These are phyloP conservation scores for Powellomyces hirtus DNA, from an alignment of 192 early-diverging fungal species.

Conservation along the genomic window DNA sequence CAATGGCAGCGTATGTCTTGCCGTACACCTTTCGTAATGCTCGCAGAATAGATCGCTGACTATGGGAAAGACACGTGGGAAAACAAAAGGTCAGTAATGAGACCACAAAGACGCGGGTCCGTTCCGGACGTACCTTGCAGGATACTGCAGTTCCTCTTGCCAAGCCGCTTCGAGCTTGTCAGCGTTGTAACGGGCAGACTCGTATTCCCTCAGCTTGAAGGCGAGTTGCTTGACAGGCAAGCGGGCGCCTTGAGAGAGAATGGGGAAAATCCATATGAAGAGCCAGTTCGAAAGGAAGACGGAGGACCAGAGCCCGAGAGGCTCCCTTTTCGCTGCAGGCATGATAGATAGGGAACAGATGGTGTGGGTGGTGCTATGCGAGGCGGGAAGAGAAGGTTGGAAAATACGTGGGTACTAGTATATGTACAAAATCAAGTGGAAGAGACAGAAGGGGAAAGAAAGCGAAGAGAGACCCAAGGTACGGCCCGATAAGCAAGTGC, in stretches of 20 bases:
- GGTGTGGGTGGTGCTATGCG: too few species aligned
- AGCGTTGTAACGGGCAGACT: slow-evolving; percentile 50
- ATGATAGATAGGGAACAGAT: too few species aligned
- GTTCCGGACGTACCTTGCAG: slow-evolving; percentile 39
- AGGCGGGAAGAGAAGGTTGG: too few species aligned
- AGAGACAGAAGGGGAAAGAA: too few species aligned
- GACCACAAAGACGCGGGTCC: not conserved
- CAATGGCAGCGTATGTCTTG: slow-evolving; percentile 50
- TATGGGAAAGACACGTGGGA: slow-evolving; percentile 18
- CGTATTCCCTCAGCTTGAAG: slow-evolving; percentile 48
- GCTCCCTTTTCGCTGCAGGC: not conserved
- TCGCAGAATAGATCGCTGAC: slow-evolving; percentile 51
- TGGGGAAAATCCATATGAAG: slow-evolving; percentile 60
- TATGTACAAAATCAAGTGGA: too few species aligned
- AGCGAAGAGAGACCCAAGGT: too few species aligned
- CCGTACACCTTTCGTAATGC: slow-evolving; percentile 56
- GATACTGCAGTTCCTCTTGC: slow-evolving; percentile 42
- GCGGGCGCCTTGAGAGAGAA: slow-evolving; percentile 35
- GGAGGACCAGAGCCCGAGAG: slow-evolving; percentile 27
- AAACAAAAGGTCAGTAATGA: not conserved
- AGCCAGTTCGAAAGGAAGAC: slow-evolving; percentile 62
- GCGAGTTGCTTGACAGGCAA: slow-evolving; percentile 42
- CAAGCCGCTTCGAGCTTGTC: slow-evolving; percentile 48
- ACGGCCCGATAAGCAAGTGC: too few species aligned
- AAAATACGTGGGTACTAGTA: too few species aligned